Evolutionary conservation across 129 eudicot species (phyloP), one percentile per base, ranked within the genome.

Genomic region (Helianthus tuberosus): DNA sequence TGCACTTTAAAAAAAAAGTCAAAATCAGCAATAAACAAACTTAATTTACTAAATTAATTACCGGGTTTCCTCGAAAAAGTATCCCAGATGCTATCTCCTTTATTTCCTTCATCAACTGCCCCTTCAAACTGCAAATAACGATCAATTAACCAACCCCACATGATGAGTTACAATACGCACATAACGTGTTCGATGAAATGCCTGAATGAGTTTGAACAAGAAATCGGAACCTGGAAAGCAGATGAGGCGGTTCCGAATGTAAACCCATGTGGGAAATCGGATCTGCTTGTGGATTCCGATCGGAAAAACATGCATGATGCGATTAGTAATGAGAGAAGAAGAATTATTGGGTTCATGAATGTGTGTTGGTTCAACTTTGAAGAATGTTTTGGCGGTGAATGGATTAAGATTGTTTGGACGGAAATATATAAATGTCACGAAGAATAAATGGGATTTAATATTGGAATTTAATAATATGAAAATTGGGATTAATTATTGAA

Each of bases 161-260:
- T 53, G 8, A 65, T 51, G 48, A 17, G 58, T 20, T 65, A 14
- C 11, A n/a, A 11, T 13, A 77, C 9, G 49, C 53, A 41, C 5
- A 76, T 5, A 66, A 76, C 39, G 13, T 59, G 67, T 14, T 47
- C 48, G 53, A 65, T 35, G 0, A 32, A 76, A 63, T 49, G 53
- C 5, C 70, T 66, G 20, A 71, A 3, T 15, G 36, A 32, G 36
- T 32, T 32, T 32, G 23, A 58, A 29, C 12, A 44, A 53, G 55
- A 59, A 61, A 51, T 6, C 0, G 14, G 36, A 39, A 89, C 96
- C 96, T 92, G 98, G 58, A 68, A 92, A 80, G 98, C 96, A 20
- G 98, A 89, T 69, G 98, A 92, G 78, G 98, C 98, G 17, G 96
- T 92, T 76, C 98, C 98, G 76, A 89, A 92, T 64, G 81, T 62